Conservation (phyloP, 371 early-diverging fungal genomes). For the Mucor mucedo region DNA sequence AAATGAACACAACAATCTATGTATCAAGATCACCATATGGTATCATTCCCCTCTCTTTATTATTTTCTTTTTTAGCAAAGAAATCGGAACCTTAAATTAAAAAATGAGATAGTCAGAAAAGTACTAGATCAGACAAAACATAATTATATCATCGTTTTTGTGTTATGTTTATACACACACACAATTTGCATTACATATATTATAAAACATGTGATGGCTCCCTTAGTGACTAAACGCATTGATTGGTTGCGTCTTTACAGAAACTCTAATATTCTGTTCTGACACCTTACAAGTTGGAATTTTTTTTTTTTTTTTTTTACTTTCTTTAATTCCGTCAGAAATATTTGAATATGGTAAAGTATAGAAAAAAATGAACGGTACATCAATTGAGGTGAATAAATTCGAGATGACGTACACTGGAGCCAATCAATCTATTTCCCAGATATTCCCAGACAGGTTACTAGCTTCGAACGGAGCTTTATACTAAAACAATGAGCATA, state of each 20-base stretch:
- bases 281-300: not conserved
- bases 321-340: not conserved
- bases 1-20: too few species aligned
- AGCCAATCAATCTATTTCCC: slow-evolving; percentile 17
- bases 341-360: not conserved
- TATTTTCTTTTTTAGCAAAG: not conserved
- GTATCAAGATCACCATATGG: too few species aligned
- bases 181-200: not conserved
- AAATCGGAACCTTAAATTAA: too few species aligned
- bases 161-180: slow-evolving; percentile 1
- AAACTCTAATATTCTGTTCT: not conserved
- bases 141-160: not conserved
- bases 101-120: too few species aligned
- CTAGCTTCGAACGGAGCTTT: slow-evolving; percentile 17
- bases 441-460: slow-evolving; percentile 21
- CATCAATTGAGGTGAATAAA: slow-evolving; percentile 8
- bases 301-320: not conserved
- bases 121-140: not conserved
- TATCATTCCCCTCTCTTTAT: not conserved
- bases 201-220: not conserved
- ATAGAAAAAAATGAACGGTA: not conserved
- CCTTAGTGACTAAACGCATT: not conserved
- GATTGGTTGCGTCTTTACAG: too few species aligned
- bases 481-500: slow-evolving; percentile 16
- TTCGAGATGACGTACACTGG: slow-evolving; percentile 7